Evolutionary conservation across 345 rosid genomes (phyloP).

Genomic region (Brassica napus): DNA sequence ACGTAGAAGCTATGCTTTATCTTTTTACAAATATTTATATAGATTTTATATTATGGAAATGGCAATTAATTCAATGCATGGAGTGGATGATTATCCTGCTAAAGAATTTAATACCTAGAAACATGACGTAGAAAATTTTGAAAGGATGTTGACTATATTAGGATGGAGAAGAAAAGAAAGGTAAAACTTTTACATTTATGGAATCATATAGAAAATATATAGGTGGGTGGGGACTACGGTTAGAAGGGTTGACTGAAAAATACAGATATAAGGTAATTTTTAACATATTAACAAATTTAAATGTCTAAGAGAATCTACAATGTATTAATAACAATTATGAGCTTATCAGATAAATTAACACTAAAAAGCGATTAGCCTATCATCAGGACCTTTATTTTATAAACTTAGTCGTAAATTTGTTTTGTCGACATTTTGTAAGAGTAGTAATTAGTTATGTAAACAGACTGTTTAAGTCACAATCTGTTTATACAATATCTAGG

Average conservation of each 20-base stretch:
- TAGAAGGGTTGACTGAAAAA: neutral
- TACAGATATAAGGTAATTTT: neutral
- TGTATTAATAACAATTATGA: neutral
- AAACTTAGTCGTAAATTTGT: neutral
- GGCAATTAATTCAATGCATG: slow-evolving; percentile 12
- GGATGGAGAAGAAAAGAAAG: neutral
- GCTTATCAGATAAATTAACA: neutral
- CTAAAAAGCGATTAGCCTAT: neutral
- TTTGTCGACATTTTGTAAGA: neutral
- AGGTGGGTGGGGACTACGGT: neutral
- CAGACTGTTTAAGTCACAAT: neutral
- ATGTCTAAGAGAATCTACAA: neutral
- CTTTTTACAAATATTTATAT: neutral
- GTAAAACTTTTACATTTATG: neutral
- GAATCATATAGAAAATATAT: neutral
- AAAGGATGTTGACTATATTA: slow-evolving; percentile 14
- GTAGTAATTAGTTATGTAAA: neutral
- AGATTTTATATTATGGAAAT: neutral
- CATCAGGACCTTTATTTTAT: neutral
- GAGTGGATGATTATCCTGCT: slow-evolving; percentile 6
- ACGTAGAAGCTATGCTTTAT: slow-evolving; percentile 1
- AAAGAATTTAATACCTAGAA: neutral
- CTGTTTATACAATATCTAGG: neutral
- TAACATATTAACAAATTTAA: neutral
- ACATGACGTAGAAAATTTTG: neutral